These are phyloP conservation scores for Pestalotiopsis sp. DNA, from an alignment of 2,329 filamentous ascomycete species.

Conservation along the genomic window DNA sequence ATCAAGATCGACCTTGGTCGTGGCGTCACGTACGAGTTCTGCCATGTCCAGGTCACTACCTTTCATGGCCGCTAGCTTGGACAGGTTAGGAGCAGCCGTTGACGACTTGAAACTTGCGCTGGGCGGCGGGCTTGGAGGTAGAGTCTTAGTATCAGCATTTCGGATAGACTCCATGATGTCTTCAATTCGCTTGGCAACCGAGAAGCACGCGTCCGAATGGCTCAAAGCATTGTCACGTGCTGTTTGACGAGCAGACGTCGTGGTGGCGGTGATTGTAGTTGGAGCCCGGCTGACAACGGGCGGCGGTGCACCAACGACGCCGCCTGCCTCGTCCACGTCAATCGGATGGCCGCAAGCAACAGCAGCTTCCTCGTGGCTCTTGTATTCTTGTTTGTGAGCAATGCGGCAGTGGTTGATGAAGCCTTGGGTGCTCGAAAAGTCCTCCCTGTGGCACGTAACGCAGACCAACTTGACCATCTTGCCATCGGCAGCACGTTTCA, in stretches of 20 bases:
- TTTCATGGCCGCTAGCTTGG: constrained; percentile 60
- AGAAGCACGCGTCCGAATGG: constrained; percentile 54
- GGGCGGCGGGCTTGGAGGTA: constrained; percentile 18
- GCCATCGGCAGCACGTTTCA: constrained; percentile 78
- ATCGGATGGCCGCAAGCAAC: constrained; percentile 82
- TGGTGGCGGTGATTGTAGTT: constrained; percentile 40
- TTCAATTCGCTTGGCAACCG: constrained; percentile 49
- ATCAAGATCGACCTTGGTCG: constrained; percentile 51
- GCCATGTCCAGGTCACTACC: constrained; percentile 62
- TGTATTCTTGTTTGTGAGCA: constrained; percentile 88
- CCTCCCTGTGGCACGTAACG: constrained; percentile 81
- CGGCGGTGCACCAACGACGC: constrained; percentile 45
- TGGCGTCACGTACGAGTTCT: constrained; percentile 59
- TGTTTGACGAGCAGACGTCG: constrained; percentile 62
- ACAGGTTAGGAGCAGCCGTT: constrained; percentile 65
- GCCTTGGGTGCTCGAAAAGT: constrained; percentile 96
- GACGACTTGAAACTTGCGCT: constrained; percentile 51
- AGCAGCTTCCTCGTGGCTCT: constrained; percentile 93
- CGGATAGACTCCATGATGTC: constrained; percentile 53
- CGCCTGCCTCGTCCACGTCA: constrained; percentile 62
- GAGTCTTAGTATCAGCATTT: constrained; percentile 41
- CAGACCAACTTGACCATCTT: constrained; percentile 89
- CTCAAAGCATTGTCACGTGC: constrained; percentile 56
- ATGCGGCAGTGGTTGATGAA: constrained; percentile 99
- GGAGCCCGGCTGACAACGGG: constrained; percentile 9